Base-by-base conservation (phyloP, 768 basidiomycete species). In the Chalciporus piperatus region DNA sequence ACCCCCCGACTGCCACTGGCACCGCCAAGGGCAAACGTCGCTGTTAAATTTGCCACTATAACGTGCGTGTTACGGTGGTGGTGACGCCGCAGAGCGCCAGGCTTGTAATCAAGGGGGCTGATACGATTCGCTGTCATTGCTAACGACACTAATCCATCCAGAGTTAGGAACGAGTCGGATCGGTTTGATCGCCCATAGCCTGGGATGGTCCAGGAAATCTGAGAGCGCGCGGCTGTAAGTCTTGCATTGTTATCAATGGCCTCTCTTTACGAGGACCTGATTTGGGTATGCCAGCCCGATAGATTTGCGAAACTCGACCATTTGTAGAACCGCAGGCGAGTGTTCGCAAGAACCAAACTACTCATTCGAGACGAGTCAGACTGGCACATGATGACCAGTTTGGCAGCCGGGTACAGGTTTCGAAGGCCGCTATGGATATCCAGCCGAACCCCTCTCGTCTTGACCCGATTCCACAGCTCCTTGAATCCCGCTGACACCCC, bases 371-470 rank as follows among this genome's bases (percentile, higher is more conserved):
- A 58, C 70, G 72, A 78, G 76, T 77, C 76, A 78, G 66, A 23
- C 48, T 65, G 59, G 62, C 66, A 73, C 67, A 68, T 59, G 61
- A 66, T 66, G 66, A 67, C 67, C 45, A 51, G 58, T 69, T 70
- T 74, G 70, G 66, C 67, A 63, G 53, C 61, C 57, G 27, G 47
- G 55, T 62, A 59, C 59, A 67, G 60, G 52, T 49, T 70, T 66
- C 64, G 68, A 64, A 59, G 59, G 54, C 61, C 63, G 54, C 63
- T 41, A 59, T 58, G 65, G 52, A 59, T 64, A 48, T 56, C 56
- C 42, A 59, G 65, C 72, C 74, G 72, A 68, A 56, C 73, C 72
- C 73, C 75, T 75, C 72, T 78, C 72, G 72, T 74, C 63, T 67
- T 58, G 45, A 35, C 37, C 52, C 62, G 61, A 59, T 58, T 62